Evolutionary conservation across 352 stramenopile genomes (phyloP), one percentile per base, ranked within the genome.

Genomic region (Phytopythium helicoides): DNA sequence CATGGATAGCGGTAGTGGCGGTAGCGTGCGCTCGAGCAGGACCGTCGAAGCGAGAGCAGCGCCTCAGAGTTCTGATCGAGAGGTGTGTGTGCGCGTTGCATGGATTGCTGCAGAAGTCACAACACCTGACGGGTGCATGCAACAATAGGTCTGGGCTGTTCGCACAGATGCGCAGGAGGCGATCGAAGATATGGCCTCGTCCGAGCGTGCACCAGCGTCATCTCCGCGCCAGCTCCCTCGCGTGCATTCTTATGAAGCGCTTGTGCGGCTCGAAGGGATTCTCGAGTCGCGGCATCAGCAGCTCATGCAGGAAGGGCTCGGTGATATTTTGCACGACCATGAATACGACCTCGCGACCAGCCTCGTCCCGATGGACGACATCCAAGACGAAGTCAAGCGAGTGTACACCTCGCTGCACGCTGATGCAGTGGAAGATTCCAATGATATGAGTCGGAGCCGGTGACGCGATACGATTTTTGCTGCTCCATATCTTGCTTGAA

Each of bases 251-350:
- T 92, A 90, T 61, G 82, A 92, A 56, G 72, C 79, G 6, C 59
- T 92, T 14, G 76, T 89, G 37, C 75, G 85, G 50, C 59, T 92
- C 12, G 82, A 92, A 52, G 65, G 66, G 2, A 88, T 89, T 28
- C 62, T 92, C 33, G 82, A 92, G 46, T 70, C 73, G n/a, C 61
- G 82, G 1, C 82, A 92, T 44, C 73, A 81, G 42, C 64, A 86
- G 26, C 54, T 92, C 23, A 88, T 92, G 79, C 62, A 57, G 14
- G 57, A 87, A 35, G 79, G 77, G 3, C 28, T 68, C 19, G 45
- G n/a, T 10, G 31, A 23, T 10, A 33, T 36, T 18, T 10, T 33
- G 28, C 15, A 22, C 5, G 23, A 37, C 25, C 23, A 35, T 12
- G 22, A 25, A 1, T 19, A 35, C 2, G 25, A 37, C 6, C 42